These are phyloP conservation scores for Misopates orontium DNA, from an alignment of 257 asterid genomes.

Conservation along the genomic window DNA sequence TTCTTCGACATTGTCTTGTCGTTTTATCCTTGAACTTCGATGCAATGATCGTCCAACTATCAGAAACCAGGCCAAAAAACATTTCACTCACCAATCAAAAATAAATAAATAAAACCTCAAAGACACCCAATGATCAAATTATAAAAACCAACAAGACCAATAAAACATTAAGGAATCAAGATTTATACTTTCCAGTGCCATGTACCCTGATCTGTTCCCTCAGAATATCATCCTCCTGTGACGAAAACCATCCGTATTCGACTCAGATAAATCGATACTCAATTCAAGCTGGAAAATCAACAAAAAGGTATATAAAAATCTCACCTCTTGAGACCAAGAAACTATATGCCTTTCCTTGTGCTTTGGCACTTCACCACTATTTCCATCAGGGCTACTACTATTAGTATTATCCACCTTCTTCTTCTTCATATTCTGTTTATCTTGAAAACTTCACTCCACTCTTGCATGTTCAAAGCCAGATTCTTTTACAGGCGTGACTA, in stretches of 20 bases:
- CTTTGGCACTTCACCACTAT: conserved; percentile 50
- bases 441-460: conserved; percentile 43
- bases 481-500: conserved; percentile 47
- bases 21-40: conserved; percentile 93
- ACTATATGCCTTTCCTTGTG: conserved; percentile 92
- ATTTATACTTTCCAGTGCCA: conserved; percentile 85
- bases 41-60: conserved; percentile 92
- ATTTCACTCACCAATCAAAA: conserved; percentile 15
- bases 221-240: conserved; percentile 93
- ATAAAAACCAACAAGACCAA: conserved; percentile 17
- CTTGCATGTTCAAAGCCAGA: conserved; percentile 76
- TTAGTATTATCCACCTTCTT: conserved; percentile 37
- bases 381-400: conserved; percentile 38
- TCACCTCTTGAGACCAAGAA: conserved; percentile 98
- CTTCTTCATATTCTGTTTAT: conserved; percentile 68
- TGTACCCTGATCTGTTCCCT: conserved; percentile 86
- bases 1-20: conserved; percentile 98
- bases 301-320: conserved; percentile 21
- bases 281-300: conserved; percentile 1
- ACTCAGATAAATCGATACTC: conserved; percentile 18
- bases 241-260: conserved; percentile 32
- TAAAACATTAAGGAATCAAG: conserved; percentile 32
- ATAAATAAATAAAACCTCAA: conserved; percentile 14
- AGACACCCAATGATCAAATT: conserved; percentile 29
- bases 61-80: conserved; percentile 29